Evolutionary conservation across 805 yeast genomes (phyloP).

Genomic region (Cyberlindnera nakhonratchasimensis): DNA sequence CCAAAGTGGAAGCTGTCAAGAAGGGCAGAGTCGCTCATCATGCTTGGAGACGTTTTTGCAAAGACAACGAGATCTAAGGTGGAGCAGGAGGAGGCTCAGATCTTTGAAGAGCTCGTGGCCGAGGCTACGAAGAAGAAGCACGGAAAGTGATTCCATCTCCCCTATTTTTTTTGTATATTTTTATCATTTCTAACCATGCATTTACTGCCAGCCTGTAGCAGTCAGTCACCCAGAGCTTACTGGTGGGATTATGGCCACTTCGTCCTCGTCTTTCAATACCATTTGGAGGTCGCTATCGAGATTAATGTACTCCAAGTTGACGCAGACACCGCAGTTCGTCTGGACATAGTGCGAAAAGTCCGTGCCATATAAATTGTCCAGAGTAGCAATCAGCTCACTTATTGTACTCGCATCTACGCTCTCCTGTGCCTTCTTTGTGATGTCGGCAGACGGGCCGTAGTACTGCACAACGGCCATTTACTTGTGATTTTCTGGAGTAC

Average conservation of each 20-base stretch:
- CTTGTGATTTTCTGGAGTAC: background rate
- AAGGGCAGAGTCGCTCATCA: slow-evolving; percentile 59
- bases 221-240: slow-evolving; percentile 19
- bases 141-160: slow-evolving; percentile 2
- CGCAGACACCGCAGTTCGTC: slow-evolving; percentile 18
- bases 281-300: background rate
- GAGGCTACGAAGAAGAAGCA: slow-evolving; percentile 46
- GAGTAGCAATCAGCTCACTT: slow-evolving; percentile 1
- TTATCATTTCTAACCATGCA: background rate
- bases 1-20: slow-evolving; percentile 44
- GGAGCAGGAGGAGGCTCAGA: slow-evolving; percentile 73
- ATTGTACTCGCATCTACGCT: background rate
- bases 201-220: background rate
- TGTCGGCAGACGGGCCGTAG: slow-evolving; percentile 20
- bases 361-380: background rate
- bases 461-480: slow-evolving; percentile 16
- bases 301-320: slow-evolving; percentile 20
- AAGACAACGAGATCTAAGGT: slow-evolving; percentile 57
- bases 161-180: background rate
- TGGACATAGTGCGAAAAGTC: slow-evolving; percentile 11
- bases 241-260: slow-evolving; percentile 23
- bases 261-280: slow-evolving; percentile 9
- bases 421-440: slow-evolving; percentile 7
- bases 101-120: slow-evolving; percentile 68
- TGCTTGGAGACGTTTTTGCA: slow-evolving; percentile 62